These are phyloP conservation scores for Candida palmyrensis DNA, from an alignment of 805 yeast genomes.

Conservation along the genomic window DNA sequence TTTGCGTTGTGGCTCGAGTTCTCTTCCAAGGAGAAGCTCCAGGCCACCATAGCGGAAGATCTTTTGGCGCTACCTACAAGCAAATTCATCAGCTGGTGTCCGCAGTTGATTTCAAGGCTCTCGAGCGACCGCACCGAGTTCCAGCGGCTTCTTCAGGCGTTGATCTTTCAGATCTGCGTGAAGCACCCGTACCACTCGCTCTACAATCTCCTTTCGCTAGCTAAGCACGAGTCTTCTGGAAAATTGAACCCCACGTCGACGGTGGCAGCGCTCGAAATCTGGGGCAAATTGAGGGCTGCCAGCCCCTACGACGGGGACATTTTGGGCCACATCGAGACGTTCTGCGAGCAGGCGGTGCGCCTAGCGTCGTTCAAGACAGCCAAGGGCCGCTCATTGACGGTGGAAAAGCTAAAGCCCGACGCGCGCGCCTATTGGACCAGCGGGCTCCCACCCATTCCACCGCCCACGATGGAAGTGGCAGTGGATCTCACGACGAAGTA, in stretches of 20 bases:
- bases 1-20: constrained; percentile 81
- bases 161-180: constrained; percentile 43
- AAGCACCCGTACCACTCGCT: constrained; percentile 72
- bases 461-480: constrained; percentile 54
- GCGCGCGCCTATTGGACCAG: constrained; percentile 47
- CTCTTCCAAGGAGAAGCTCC: constrained; percentile 41
- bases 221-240: constrained; percentile 36
- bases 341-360: constrained; percentile 47
- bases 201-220: constrained; percentile 56
- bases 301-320: constrained; percentile 18
- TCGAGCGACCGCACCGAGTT: constrained; percentile 45
- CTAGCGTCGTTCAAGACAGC: constrained; percentile 45
- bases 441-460: constrained; percentile 50
- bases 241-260: constrained; percentile 30
- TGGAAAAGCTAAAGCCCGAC: constrained; percentile 24
- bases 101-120: constrained; percentile 73
- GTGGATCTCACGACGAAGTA: constrained; percentile 44
- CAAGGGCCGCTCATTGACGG: constrained; percentile 24
- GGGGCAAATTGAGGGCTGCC: constrained; percentile 30
- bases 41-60: constrained; percentile 31
- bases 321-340: constrained; percentile 41
- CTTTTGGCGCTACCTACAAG: constrained; percentile 46
- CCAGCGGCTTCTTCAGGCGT: constrained; percentile 46
- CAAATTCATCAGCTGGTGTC: constrained; percentile 74
- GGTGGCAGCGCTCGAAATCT: constrained; percentile 47